phyloP scores from a whole-genome alignment of 345 rosid genomes.

The Kandelia obovata region DNA sequence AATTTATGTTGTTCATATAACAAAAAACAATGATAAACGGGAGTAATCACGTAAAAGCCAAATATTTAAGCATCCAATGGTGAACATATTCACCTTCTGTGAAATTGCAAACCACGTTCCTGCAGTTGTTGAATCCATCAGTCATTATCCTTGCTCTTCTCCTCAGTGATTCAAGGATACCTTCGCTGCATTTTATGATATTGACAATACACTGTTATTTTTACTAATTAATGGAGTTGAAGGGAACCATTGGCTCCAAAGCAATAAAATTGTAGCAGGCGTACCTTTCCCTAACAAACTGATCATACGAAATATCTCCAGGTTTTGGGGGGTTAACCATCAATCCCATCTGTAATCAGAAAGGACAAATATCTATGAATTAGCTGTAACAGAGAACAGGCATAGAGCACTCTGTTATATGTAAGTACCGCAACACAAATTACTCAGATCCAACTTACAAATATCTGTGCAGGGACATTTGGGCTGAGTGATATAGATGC shows the following conservation, averaged over 20 bases:
- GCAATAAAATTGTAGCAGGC: slow-evolving; percentile 13
- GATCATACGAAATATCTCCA: slow-evolving; percentile 89
- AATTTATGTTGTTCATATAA: neutral
- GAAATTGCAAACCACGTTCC: slow-evolving; percentile 91
- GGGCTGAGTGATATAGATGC: slow-evolving; percentile 92
- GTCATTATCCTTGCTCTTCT: slow-evolving; percentile 94
- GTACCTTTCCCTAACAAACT: slow-evolving; percentile 80
- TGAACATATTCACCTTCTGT: slow-evolving; percentile 63
- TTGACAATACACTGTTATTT: slow-evolving; percentile 5
- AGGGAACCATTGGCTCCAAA: neutral
- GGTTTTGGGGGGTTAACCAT: slow-evolving; percentile 96
- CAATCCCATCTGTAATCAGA: slow-evolving; percentile 73
- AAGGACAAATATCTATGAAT: neutral
- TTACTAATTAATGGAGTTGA: slow-evolving; percentile 3
- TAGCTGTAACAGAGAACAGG: neutral
- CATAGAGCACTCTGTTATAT: slow-evolving; percentile 4
- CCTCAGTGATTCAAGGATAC: slow-evolving; percentile 83
- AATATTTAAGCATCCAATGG: neutral
- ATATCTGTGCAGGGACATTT: slow-evolving; percentile 95
- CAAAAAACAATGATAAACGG: neutral
- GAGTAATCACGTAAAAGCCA: neutral
- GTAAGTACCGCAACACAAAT: slow-evolving; percentile 9
- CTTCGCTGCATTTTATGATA: slow-evolving; percentile 54
- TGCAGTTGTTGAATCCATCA: slow-evolving; percentile 98
- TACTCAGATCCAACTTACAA: slow-evolving; percentile 52